Evolutionary conservation across 2,329 filamentous ascomycete species (phyloP).

Genomic region (Xylariaceae sp.): DNA sequence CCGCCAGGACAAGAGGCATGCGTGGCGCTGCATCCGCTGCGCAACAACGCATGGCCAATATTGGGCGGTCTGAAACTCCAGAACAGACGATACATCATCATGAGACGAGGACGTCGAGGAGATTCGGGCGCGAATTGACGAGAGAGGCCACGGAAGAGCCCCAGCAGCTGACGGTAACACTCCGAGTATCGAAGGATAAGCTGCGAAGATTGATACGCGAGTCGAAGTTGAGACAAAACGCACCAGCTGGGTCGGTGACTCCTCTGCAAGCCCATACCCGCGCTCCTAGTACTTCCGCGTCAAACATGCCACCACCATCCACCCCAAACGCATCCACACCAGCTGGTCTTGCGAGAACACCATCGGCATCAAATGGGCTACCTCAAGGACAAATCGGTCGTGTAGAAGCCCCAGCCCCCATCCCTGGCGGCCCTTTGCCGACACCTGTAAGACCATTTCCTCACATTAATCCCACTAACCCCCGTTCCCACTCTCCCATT

Average conservation of each 20-base stretch:
- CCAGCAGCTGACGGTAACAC: constrained; percentile 65
- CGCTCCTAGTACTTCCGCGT: constrained; percentile 38
- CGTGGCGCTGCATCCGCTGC: constrained; percentile 83
- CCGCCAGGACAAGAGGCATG: constrained; percentile 81
- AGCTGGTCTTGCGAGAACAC: constrained; percentile 14
- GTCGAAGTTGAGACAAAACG: constrained; percentile 35
- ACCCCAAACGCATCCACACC: constrained; percentile 25
- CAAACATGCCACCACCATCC: constrained; percentile 30
- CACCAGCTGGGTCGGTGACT: constrained; percentile 39
- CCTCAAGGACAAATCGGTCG: constrained; percentile 59
- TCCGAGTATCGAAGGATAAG: constrained; percentile 69
- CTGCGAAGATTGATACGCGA: constrained; percentile 63
- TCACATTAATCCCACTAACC: constrained; percentile 9
- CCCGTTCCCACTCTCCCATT: constrained; percentile 17
- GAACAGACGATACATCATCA: constrained; percentile 68
- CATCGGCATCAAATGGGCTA: constrained; percentile 20
- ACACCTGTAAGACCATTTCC: constrained; percentile 53
- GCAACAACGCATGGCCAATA: constrained; percentile 78
- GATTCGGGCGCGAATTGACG: constrained; percentile 53
- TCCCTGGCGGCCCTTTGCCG: constrained; percentile 50
- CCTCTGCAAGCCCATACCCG: constrained; percentile 42
- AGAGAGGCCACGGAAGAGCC: constrained; percentile 80
- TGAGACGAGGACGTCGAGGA: constrained; percentile 66
- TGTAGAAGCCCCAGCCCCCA: constrained; percentile 61
- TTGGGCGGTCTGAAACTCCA: constrained; percentile 83